Conservation (phyloP, 768 basidiomycete species). For the Podaxis sp. region DNA sequence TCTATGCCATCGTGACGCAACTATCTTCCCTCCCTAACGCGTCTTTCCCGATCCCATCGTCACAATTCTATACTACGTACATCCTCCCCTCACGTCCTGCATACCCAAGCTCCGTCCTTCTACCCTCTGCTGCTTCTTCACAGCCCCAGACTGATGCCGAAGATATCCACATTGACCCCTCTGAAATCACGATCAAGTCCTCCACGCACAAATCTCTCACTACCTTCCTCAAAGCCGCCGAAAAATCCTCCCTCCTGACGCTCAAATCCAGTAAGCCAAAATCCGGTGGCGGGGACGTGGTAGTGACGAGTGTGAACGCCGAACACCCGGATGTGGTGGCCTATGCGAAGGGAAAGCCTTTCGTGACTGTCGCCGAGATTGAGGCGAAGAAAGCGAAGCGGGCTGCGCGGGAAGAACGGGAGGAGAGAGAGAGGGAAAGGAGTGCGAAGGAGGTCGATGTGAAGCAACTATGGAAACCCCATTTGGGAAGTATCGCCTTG, state of each 20-base stretch:
- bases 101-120: constrained; percentile 42
- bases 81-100: constrained; percentile 81
- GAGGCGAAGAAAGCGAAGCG: constrained; percentile 64
- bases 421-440: constrained; percentile 42
- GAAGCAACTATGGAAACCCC: constrained; percentile 76
- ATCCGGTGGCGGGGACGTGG: constrained; percentile 47
- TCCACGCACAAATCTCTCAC: constrained; percentile 80
- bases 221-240: constrained; percentile 73
- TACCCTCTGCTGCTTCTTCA: constrained; percentile 24
- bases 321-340: constrained; percentile 53
- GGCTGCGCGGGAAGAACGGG: constrained; percentile 47
- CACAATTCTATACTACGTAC: constrained; percentile 71
- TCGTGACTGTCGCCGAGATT: constrained; percentile 63
- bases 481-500: constrained; percentile 49
- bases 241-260: constrained; percentile 71
- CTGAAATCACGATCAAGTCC: constrained; percentile 69
- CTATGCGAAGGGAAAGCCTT: constrained; percentile 36
- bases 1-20: constrained; percentile 61
- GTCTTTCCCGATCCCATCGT: constrained; percentile 73
- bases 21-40: constrained; percentile 46
- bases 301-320: constrained; percentile 52
- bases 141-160: constrained; percentile 22
- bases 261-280: constrained; percentile 62
- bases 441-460: constrained; percentile 53
- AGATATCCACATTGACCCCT: constrained; percentile 31